Evolutionary conservation across 2,329 filamentous ascomycete species (phyloP).

Genomic region (Lasiodiplodia sp.): DNA sequence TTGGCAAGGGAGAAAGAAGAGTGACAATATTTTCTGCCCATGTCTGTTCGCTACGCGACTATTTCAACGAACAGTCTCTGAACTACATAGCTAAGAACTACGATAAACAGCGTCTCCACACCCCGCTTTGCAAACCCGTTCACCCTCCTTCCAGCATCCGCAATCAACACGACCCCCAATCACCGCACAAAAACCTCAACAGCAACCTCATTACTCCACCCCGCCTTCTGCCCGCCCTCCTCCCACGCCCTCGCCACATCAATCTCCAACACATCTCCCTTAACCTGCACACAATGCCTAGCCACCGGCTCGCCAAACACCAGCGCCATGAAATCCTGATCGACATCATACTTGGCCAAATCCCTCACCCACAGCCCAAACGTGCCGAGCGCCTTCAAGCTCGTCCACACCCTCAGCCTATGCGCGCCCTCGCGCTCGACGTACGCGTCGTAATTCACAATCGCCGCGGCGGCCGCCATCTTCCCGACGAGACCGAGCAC

Average conservation of each 20-base stretch:
- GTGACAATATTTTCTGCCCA: too few relatives aligned
- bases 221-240: slow-evolving; percentile 70
- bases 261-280: slow-evolving; percentile 73
- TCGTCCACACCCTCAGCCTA: slow-evolving; percentile 71
- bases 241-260: slow-evolving; percentile 81
- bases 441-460: slow-evolving; percentile 68
- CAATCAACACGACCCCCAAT: too few relatives aligned
- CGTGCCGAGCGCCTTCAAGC: slow-evolving; percentile 79
- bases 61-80: too few relatives aligned
- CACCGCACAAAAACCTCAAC: slow-evolving; percentile 27
- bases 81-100: too few relatives aligned
- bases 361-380: slow-evolving; percentile 81
- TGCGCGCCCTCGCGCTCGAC: slow-evolving; percentile 59
- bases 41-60: too few relatives aligned
- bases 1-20: too few relatives aligned
- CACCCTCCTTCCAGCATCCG: too few relatives aligned
- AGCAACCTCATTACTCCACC: slow-evolving; percentile 71
- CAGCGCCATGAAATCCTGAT: slow-evolving; percentile 74
- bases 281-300: slow-evolving; percentile 66
- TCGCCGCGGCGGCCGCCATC: slow-evolving; percentile 86
- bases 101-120: too few relatives aligned
- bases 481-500: slow-evolving; percentile 82
- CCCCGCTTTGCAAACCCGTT: too few relatives aligned
- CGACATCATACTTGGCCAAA: slow-evolving; percentile 66
- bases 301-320: slow-evolving; percentile 77